These are phyloP conservation scores for Talaromyces borbonicus DNA, from an alignment of 495 filamentous ascomycete species.

Conservation along the genomic window DNA sequence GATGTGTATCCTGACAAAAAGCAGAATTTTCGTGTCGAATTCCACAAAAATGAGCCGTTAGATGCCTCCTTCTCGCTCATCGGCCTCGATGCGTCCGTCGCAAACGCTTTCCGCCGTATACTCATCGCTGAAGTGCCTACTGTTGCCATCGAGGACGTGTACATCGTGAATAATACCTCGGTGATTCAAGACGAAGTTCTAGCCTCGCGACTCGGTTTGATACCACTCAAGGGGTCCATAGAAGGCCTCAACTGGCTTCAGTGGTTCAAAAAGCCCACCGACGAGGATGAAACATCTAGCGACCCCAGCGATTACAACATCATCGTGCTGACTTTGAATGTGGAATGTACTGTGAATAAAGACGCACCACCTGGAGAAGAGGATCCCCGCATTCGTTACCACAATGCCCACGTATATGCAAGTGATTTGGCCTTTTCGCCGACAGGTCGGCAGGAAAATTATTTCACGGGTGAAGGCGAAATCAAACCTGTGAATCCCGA, in stretches of 20 bases:
- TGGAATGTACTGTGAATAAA: constrained; percentile 67
- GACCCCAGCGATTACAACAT: constrained; percentile 69
- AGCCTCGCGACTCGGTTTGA: constrained; percentile 74
- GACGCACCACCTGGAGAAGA: constrained; percentile 57
- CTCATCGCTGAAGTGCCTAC: constrained; percentile 91
- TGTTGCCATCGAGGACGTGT: constrained; percentile 86
- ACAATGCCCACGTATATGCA: constrained; percentile 81
- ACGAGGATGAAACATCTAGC: constrained; percentile 40
- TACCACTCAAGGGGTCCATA: constrained; percentile 73
- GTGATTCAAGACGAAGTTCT: constrained; percentile 98
- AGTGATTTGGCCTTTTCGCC: constrained; percentile 65
- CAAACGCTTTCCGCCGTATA: constrained; percentile 97
- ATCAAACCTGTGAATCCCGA: constrained; percentile 77
- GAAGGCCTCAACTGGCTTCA: constrained; percentile 69
- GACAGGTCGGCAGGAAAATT: constrained; percentile 58
- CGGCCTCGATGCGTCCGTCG: constrained; percentile 82
- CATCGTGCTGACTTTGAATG: constrained; percentile 57
- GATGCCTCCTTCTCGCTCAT: constrained; percentile 84
- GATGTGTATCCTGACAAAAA: constrained; percentile 10
- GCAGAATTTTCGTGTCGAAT: constrained; percentile 61
- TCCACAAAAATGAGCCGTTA: constrained; percentile 66
- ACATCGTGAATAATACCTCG: constrained; percentile 87
- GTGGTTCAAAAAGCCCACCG: constrained; percentile 55
- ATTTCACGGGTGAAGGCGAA: constrained; percentile 54
- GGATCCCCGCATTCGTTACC: constrained; percentile 75